Conservation (phyloP, 2,329 filamentous ascomycete genomes). For the Talaromyces piceae region DNA sequence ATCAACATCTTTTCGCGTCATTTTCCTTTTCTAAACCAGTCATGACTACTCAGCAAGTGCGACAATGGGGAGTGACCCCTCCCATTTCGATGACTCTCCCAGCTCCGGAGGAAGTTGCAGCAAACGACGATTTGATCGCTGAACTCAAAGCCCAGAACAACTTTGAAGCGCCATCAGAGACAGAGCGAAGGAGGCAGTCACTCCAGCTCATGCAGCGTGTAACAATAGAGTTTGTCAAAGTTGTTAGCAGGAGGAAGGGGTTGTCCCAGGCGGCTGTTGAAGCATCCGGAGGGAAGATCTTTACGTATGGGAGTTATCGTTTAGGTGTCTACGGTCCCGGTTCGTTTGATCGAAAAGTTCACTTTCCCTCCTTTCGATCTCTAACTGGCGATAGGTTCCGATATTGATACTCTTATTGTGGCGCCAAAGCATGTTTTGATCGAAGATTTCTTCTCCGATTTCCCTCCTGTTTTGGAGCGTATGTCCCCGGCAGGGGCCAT, state of each 20-base stretch:
- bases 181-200: slow-evolving; percentile 67
- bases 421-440: slow-evolving; percentile 82
- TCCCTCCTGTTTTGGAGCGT: slow-evolving; percentile 69
- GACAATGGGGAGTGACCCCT: slow-evolving; percentile 68
- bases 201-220: slow-evolving; percentile 71
- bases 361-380: not conserved
- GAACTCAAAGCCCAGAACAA: slow-evolving; percentile 86
- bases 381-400: slow-evolving; percentile 58
- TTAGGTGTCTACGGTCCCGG: slow-evolving; percentile 85
- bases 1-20: not conserved
- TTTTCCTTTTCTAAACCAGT: not conserved
- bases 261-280: slow-evolving; percentile 71
- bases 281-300: slow-evolving; percentile 82
- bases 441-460: slow-evolving; percentile 86
- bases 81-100: slow-evolving; percentile 74
- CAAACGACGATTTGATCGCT: slow-evolving; percentile 70
- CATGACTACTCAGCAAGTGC: slow-evolving; percentile 18
- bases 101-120: slow-evolving; percentile 65
- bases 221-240: slow-evolving; percentile 77
- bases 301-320: slow-evolving; percentile 92
- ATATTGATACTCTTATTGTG: slow-evolving; percentile 94
- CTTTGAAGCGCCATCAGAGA: slow-evolving; percentile 78
- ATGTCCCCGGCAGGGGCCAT: slow-evolving; percentile 74
- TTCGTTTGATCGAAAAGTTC: slow-evolving; percentile 21
- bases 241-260: slow-evolving; percentile 66